These are phyloP conservation scores for Globisporangium spiculum DNA, from an alignment of 352 stramenopile genomes.

Conservation along the genomic window DNA sequence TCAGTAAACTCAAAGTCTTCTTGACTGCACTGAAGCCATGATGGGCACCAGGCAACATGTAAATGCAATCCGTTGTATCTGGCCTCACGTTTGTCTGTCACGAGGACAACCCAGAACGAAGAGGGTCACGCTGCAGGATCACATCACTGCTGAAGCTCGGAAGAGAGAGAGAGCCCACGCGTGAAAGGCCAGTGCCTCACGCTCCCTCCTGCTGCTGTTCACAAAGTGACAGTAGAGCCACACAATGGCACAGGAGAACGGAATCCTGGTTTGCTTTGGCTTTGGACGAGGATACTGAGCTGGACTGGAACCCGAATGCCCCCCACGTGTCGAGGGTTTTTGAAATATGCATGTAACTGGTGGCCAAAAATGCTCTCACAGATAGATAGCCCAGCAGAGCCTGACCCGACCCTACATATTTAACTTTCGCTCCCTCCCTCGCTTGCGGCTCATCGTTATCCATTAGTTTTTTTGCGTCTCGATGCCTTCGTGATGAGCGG, in stretches of 20 bases:
- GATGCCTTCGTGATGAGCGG: constrained; percentile 22
- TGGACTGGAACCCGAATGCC: not conserved
- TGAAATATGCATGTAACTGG: not conserved
- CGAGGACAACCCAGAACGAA: too few species aligned
- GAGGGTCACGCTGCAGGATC: too few species aligned
- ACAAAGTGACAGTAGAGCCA: too few species aligned
- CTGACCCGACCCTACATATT: not conserved
- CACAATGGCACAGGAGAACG: too few species aligned
- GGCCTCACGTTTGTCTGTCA: too few species aligned
- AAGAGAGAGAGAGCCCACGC: too few species aligned
- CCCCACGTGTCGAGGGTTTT: not conserved
- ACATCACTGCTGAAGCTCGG: too few species aligned
- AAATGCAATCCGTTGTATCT: too few species aligned
- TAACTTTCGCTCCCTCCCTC: not conserved
- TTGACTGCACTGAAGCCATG: not conserved
- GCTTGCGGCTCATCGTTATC: not conserved
- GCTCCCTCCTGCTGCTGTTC: too few species aligned
- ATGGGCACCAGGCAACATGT: not conserved
- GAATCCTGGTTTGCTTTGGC: not conserved
- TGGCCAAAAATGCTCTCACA: not conserved
- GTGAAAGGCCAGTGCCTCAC: too few species aligned
- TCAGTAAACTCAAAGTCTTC: not conserved
- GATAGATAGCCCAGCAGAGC: not conserved
- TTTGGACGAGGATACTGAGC: not conserved
- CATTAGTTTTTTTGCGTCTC: not conserved